Evolutionary conservation across 768 basidiomycete genomes (phyloP), one percentile per base, ranked within the genome.

Genomic region (Myochromella boudieri): DNA sequence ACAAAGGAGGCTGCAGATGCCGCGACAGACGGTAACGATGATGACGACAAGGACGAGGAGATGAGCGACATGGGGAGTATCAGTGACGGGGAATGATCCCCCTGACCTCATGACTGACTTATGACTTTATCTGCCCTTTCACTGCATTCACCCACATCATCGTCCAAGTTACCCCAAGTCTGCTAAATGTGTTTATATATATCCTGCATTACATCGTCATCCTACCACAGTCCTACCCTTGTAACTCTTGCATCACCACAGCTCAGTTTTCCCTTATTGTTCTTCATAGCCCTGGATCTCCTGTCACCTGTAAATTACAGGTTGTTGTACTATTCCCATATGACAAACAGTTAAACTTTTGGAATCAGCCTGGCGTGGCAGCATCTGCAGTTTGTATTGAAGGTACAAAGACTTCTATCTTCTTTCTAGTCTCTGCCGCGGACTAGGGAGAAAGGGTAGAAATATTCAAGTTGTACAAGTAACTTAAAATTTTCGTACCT

Each of bases 31-130:
- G 71, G 65, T 27, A 78, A 81, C 14, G 80, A 83, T 6, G 82
- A 82, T 0, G 87, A 87, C 2, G 84, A 84, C 14, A 79, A 82
- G 31, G 89, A 93, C 56, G 87, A 85, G 56, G 89, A 85, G 60
- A 91, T 92, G 86, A 91, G 90, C 65, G 90, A 91, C 46, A 73
- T 88, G 51, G 89, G 87, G 49, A 91, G 86, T 68, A 81, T 88
- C 68, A 86, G 82, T 65, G 89, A 87, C 42, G 81, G 76, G 53
- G 86, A 82, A 50, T 72, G 65, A 63, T 65, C 53, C 29, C 41
- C 26, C 42, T 28, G 28, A 47, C 36, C 36, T 27, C 15, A 37
- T 32, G 45, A 39, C 41, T 22, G 17, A 29, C 26, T 15, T 31
- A 43, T 48, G 9, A 44, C 37, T 12, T 37, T 45, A 42, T 44